Evolutionary conservation across 345 rosid species (phyloP).

Genomic region (Moricandia moricandioides): DNA sequence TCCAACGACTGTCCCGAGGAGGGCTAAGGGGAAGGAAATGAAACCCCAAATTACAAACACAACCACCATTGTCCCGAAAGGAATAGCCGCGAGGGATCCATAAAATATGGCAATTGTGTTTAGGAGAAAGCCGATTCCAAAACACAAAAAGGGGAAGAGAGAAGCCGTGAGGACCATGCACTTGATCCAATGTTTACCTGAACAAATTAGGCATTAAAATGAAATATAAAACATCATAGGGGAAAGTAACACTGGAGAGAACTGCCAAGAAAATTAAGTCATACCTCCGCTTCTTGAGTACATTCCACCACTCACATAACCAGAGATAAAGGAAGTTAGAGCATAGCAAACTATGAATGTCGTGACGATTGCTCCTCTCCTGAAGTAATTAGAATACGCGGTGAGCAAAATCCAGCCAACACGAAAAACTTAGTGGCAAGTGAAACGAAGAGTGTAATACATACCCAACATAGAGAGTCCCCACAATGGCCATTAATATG

Average conservation of each 20-base stretch:
- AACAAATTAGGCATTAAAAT: conserved; percentile 3
- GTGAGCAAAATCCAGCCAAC: conserved; percentile 11
- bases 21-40: conserved; percentile 91
- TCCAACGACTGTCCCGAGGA: conserved; percentile 90
- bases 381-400: conserved; percentile 29
- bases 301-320: conserved; percentile 99
- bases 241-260: conserved; percentile 1
- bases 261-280: conserved; percentile 16
- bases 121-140: conserved; percentile 79
- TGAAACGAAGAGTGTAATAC: conserved; percentile 32
- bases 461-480: conserved; percentile 87
- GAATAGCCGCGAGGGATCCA: conserved; percentile 92
- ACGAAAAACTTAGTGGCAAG: background rate
- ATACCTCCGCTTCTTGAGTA: conserved; percentile 96
- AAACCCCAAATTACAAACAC: conserved; percentile 92
- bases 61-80: conserved; percentile 93
- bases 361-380: conserved; percentile 99
- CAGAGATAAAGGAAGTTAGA: conserved; percentile 91
- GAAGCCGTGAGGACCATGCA: conserved; percentile 95
- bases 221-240: background rate
- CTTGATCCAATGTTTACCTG: conserved; percentile 95
- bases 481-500: conserved; percentile 83
- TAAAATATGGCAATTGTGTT: conserved; percentile 91
- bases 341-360: conserved; percentile 96
- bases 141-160: conserved; percentile 87